Evolutionary conservation across 2,329 filamentous ascomycete species (phyloP).

Genomic region (Colletotrichum tanaceti): DNA sequence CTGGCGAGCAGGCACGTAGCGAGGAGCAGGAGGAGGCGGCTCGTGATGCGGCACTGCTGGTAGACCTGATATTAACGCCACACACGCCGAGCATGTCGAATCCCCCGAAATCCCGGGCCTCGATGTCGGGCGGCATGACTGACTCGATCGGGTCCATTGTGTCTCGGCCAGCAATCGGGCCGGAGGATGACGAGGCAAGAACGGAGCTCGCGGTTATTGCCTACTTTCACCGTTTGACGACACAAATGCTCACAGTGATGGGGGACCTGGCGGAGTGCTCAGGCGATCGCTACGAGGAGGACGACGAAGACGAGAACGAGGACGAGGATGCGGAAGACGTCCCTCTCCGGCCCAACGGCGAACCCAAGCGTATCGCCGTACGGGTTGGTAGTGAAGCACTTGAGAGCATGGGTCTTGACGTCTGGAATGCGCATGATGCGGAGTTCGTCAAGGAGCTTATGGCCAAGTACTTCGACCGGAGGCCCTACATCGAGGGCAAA

Average conservation of each 20-base stretch:
- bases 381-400: slow-evolving; percentile 73
- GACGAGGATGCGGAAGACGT: slow-evolving; percentile 50
- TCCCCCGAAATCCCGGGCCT: slow-evolving; percentile 44
- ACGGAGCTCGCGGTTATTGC: slow-evolving; percentile 79
- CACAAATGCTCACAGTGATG: slow-evolving; percentile 71
- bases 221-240: slow-evolving; percentile 83
- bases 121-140: slow-evolving; percentile 50
- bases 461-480: slow-evolving; percentile 73
- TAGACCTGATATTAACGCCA: slow-evolving; percentile 54
- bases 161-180: slow-evolving; percentile 41
- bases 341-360: slow-evolving; percentile 44
- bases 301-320: slow-evolving; percentile 47
- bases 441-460: slow-evolving; percentile 73
- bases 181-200: slow-evolving; percentile 56
- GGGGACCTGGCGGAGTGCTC: slow-evolving; percentile 68
- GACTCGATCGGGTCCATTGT: slow-evolving; percentile 61
- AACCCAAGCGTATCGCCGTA: slow-evolving; percentile 53
- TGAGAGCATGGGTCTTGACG: slow-evolving; percentile 78
- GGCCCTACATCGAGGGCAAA: slow-evolving; percentile 73
- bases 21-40: slow-evolving; percentile 69
- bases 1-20: slow-evolving; percentile 75
- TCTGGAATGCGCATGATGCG: slow-evolving; percentile 79
- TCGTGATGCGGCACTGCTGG: slow-evolving; percentile 67
- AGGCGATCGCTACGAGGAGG: slow-evolving; percentile 59
- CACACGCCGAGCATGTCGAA: slow-evolving; percentile 46